phyloP scores from a whole-genome alignment of 306 rosid genomes.

The Pyrus bretschneideri region DNA sequence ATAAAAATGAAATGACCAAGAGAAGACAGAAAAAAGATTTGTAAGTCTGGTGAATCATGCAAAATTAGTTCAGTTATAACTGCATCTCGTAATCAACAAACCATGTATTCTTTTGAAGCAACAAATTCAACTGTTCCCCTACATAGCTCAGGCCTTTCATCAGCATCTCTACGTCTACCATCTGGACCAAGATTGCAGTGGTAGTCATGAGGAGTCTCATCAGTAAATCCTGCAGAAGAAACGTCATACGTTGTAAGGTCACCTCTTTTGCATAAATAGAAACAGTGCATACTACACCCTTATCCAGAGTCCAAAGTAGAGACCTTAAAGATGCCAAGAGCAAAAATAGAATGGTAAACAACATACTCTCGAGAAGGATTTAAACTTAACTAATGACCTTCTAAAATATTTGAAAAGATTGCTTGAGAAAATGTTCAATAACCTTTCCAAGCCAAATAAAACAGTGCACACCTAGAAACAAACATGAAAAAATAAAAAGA shows the following conservation, averaged over 20 bases:
- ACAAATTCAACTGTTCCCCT: slow-evolving; percentile 97
- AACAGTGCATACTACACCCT: neutral
- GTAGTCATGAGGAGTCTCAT: slow-evolving; percentile 97
- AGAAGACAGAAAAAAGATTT: neutral
- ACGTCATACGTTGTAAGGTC: neutral
- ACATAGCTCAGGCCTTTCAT: slow-evolving; percentile 92
- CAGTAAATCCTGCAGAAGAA: slow-evolving; percentile 74
- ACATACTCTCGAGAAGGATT: neutral
- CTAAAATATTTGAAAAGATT: neutral
- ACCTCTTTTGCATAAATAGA: neutral
- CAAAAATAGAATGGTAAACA: neutral
- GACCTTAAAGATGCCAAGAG: neutral
- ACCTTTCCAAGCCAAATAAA: neutral
- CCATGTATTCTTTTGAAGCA: slow-evolving; percentile 95
- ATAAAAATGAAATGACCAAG: slow-evolving; percentile 1
- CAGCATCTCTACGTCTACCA: slow-evolving; percentile 96
- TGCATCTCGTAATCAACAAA: slow-evolving; percentile 34
- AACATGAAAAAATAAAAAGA: neutral
- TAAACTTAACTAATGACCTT: neutral
- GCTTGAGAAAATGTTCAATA: neutral
- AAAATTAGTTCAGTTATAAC: neutral
- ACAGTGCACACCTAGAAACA: neutral
- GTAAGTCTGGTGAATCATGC: neutral
- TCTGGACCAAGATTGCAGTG: slow-evolving; percentile 99
- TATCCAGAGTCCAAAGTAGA: neutral